Evolutionary conservation across 306 rosid species (phyloP).

Genomic region (Cajanus cajan): DNA sequence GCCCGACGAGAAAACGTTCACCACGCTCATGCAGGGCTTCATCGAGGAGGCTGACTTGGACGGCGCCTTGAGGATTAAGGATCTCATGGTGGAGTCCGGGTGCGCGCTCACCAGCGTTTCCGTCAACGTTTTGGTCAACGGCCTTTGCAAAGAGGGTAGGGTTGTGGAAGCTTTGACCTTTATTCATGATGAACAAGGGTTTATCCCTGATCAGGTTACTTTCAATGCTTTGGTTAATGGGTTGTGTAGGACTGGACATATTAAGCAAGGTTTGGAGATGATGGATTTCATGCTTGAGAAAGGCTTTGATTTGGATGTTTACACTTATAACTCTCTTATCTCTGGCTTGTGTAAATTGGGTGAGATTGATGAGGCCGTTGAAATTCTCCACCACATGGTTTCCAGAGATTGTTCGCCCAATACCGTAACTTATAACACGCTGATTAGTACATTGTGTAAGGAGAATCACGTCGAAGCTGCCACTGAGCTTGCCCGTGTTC

Average conservation of each 20-base stretch:
- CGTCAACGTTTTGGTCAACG: slow-evolving; percentile 71
- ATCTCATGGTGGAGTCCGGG: slow-evolving; percentile 67
- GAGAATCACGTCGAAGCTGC: slow-evolving; percentile 81
- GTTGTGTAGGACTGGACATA: slow-evolving; percentile 61
- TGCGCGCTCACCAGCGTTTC: slow-evolving; percentile 51
- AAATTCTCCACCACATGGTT: slow-evolving; percentile 71
- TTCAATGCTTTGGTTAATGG: slow-evolving; percentile 81
- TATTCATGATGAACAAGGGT: slow-evolving; percentile 59
- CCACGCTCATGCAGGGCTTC: slow-evolving; percentile 79
- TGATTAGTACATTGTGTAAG: slow-evolving; percentile 72
- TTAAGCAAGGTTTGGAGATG: slow-evolving; percentile 68
- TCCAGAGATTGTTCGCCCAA: slow-evolving; percentile 69
- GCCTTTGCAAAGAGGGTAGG: slow-evolving; percentile 70
- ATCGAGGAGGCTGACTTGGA: slow-evolving; percentile 65
- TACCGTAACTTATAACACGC: slow-evolving; percentile 70
- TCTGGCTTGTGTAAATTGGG: slow-evolving; percentile 76
- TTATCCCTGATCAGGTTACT: slow-evolving; percentile 69
- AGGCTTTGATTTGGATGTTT: slow-evolving; percentile 76
- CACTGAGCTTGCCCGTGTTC: slow-evolving; percentile 56
- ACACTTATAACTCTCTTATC: slow-evolving; percentile 72
- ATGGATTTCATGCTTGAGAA: slow-evolving; percentile 80
- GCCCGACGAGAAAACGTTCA: slow-evolving; percentile 77
- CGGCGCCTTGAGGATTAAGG: slow-evolving; percentile 71
- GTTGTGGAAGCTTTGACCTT: slow-evolving; percentile 71
- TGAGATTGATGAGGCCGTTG: slow-evolving; percentile 71